Evolutionary conservation across 148 eudicot genomes (phyloP).

Genomic region (Fagopyrum tataricum): DNA sequence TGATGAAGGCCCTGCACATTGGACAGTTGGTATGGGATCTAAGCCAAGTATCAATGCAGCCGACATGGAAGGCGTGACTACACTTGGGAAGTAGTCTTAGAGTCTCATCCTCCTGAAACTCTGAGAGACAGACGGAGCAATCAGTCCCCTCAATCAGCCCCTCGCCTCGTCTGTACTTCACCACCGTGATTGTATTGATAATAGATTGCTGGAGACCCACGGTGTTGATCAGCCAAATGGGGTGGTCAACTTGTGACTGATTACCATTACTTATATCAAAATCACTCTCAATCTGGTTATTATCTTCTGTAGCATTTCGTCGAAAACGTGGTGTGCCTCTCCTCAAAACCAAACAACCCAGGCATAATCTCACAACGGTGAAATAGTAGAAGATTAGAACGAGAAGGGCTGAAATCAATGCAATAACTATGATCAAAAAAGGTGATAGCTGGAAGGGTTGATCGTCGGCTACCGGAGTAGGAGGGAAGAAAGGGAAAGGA

Average conservation of each 20-base stretch:
- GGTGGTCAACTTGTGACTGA: slow-evolving; percentile 33
- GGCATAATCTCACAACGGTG: neutral
- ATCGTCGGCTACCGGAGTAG: neutral
- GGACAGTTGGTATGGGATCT: slow-evolving; percentile 71
- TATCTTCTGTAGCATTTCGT: neutral
- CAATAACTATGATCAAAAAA: neutral
- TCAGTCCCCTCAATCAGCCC: slow-evolving; percentile 44
- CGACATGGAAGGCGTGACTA: slow-evolving; percentile 64
- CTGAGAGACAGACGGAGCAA: slow-evolving; percentile 67
- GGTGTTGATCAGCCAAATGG: slow-evolving; percentile 58
- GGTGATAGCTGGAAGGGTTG: neutral
- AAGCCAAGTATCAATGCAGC: slow-evolving; percentile 84
- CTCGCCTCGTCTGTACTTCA: slow-evolving; percentile 37
- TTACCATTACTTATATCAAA: neutral
- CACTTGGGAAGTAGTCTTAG: slow-evolving; percentile 60
- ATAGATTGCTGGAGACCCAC: slow-evolving; percentile 47
- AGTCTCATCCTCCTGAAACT: slow-evolving; percentile 51
- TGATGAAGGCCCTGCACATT: slow-evolving; percentile 53
- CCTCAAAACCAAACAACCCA: neutral
- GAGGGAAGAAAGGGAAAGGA: too few relatives aligned
- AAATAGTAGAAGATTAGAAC: neutral
- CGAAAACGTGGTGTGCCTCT: neutral
- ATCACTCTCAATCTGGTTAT: neutral
- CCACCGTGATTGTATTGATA: slow-evolving; percentile 37
- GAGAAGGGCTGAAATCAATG: neutral